Percentiles rank a stretch among this genome's conserved stretches.
phyloP scores from a whole-genome alignment of 257 asterid species.

The Gentiana dahurica region DNA sequence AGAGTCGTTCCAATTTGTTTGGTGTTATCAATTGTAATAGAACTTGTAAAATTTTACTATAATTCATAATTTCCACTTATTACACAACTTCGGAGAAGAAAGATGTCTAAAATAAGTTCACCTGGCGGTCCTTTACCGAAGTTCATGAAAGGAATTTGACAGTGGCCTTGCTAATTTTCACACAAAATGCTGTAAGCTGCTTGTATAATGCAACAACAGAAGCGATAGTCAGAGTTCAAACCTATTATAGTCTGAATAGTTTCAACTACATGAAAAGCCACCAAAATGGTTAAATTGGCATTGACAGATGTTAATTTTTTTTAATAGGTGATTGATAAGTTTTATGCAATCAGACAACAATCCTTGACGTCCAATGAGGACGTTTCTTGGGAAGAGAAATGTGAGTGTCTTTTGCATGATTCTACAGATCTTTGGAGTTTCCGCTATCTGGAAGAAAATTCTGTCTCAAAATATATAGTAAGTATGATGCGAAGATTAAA shows the following conservation, averaged over 20 bases:
- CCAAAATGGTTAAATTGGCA: background rate
- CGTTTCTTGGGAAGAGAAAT: constrained; percentile 66
- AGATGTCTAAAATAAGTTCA: too few species aligned
- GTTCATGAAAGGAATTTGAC: background rate
- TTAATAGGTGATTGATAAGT: constrained; percentile 71
- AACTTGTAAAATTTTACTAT: too few species aligned
- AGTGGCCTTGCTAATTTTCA: background rate
- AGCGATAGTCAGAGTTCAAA: background rate
- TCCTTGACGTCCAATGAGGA: constrained; percentile 30
- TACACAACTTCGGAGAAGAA: too few species aligned
- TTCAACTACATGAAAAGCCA: background rate
- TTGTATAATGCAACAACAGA: background rate
- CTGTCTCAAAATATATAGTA: constrained; percentile 70
- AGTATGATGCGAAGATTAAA: constrained; percentile 18
- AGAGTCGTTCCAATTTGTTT: too few species aligned
- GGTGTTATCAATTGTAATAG: too few species aligned
- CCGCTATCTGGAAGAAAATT: constrained; percentile 51
- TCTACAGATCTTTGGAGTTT: constrained; percentile 72
- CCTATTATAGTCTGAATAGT: background rate
- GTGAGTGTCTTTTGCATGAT: constrained; percentile 64
- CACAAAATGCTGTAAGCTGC: background rate
- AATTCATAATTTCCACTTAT: too few species aligned
- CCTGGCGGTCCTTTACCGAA: too few species aligned
- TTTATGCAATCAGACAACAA: constrained; percentile 59
- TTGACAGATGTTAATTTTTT: constrained; percentile 2